Conservation (phyloP, 306 rosid species). For the Citrullus colocynthis region DNA sequence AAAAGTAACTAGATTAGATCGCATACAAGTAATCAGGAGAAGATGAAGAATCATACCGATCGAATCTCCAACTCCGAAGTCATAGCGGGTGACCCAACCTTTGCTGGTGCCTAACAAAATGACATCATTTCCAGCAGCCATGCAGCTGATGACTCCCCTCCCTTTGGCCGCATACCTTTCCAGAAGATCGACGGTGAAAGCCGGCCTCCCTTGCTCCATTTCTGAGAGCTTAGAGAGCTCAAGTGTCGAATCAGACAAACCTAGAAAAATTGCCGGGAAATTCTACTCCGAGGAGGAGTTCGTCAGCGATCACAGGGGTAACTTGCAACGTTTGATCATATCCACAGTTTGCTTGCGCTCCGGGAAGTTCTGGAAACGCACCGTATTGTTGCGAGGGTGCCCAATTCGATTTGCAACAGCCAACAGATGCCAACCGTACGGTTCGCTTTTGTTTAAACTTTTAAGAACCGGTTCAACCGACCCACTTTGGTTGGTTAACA, state of each 20-base stretch:
- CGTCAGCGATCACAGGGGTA: background rate
- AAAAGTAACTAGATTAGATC: background rate
- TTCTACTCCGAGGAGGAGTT: background rate
- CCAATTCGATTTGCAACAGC: background rate
- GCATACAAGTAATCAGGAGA: background rate
- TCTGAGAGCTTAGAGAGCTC: slow-evolving; percentile 7
- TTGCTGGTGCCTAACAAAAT: slow-evolving; percentile 80
- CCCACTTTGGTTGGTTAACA: background rate
- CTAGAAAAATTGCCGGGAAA: background rate
- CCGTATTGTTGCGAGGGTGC: background rate
- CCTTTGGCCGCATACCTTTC: slow-evolving; percentile 91
- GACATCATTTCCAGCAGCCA: slow-evolving; percentile 92
- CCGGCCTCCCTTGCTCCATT: slow-evolving; percentile 83
- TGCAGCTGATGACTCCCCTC: slow-evolving; percentile 71
- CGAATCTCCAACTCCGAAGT: slow-evolving; percentile 83
- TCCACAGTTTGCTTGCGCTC: background rate
- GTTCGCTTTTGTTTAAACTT: background rate
- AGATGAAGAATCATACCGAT: slow-evolving; percentile 27
- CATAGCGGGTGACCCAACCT: slow-evolving; percentile 95
- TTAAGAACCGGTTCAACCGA: background rate
- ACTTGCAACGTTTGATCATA: background rate
- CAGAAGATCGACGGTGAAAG: slow-evolving; percentile 83
- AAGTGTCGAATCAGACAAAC: background rate
- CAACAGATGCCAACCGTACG: background rate
- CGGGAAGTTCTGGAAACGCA: background rate